phyloP scores from a whole-genome alignment of 306 rosid species.

The Trichosanthes truncata region DNA sequence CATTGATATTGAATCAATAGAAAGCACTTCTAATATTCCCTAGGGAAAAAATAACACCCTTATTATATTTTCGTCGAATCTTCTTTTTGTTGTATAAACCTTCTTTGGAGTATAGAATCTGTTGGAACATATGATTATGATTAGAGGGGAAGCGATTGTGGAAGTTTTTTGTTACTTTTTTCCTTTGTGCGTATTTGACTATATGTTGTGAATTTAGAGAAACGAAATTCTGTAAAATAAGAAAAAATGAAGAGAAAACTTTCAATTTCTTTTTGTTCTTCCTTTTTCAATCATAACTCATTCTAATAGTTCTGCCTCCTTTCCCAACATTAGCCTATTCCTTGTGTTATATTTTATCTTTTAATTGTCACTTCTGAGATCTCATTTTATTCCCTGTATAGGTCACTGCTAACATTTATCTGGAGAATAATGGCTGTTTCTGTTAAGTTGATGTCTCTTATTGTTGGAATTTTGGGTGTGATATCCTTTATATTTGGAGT shows the following conservation, averaged over 20 bases:
- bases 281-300: not conserved
- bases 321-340: not conserved
- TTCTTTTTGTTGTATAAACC: no score
- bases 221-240: not conserved
- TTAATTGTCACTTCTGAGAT: not conserved
- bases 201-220: not conserved
- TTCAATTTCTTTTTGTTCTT: not conserved
- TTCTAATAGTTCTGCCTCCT: not conserved
- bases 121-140: not conserved
- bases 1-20: no score
- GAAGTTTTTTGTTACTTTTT: no score
- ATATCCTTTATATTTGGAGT: constrained; percentile 33
- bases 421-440: constrained; percentile 20
- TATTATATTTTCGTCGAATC: no score
- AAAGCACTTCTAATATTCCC: no score
- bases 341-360: not conserved
- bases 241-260: not conserved
- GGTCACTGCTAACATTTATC: not conserved
- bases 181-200: not conserved
- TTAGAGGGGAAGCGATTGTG: not conserved
- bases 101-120: not conserved
- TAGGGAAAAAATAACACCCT: no score
- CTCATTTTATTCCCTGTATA: not conserved
- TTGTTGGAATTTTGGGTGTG: constrained; percentile 11
- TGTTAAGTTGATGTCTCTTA: not conserved